Conservation (phyloP, 2,329 filamentous ascomycete genomes). For the Neofusicoccum umdonicola region DNA sequence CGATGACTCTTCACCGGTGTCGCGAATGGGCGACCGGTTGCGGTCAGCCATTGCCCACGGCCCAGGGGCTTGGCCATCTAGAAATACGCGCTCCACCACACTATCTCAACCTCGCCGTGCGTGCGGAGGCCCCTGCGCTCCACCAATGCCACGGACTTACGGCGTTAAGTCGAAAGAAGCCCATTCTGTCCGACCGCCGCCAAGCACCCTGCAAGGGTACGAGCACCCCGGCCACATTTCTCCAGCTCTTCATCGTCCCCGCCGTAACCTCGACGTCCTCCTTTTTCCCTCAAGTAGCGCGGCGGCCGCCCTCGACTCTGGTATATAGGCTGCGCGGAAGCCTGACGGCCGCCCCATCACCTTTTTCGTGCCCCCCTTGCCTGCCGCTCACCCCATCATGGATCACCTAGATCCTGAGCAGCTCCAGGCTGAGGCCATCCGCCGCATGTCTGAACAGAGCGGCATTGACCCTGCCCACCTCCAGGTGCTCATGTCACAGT, state of each 20-base stretch:
- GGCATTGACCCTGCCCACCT: background rate
- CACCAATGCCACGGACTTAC: constrained; percentile 1
- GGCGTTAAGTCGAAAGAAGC: constrained; percentile 1
- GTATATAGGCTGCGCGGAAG: constrained; percentile 1
- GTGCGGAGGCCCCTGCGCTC: constrained; percentile 3
- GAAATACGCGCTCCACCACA: background rate
- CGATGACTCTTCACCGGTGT: background rate
- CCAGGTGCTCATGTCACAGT: background rate
- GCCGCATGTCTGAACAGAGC: constrained; percentile 1
- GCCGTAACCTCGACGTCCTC: background rate
- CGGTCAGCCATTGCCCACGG: background rate
- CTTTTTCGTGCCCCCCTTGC: background rate
- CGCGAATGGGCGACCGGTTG: background rate
- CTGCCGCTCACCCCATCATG: background rate
- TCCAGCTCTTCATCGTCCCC: background rate
- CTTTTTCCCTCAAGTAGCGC: background rate
- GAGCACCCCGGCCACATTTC: background rate
- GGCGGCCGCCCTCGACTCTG: background rate
- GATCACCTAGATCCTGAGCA: constrained; percentile 10
- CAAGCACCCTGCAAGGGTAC: constrained; percentile 8
- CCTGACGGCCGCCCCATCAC: background rate
- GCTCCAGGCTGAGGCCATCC: constrained; percentile 10
- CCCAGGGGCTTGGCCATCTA: constrained; percentile 2
- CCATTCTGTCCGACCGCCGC: background rate
- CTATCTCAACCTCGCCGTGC: background rate